phyloP scores from a whole-genome alignment of 139 green algal genomes.

The Zygnema circumcarinatum region DNA sequence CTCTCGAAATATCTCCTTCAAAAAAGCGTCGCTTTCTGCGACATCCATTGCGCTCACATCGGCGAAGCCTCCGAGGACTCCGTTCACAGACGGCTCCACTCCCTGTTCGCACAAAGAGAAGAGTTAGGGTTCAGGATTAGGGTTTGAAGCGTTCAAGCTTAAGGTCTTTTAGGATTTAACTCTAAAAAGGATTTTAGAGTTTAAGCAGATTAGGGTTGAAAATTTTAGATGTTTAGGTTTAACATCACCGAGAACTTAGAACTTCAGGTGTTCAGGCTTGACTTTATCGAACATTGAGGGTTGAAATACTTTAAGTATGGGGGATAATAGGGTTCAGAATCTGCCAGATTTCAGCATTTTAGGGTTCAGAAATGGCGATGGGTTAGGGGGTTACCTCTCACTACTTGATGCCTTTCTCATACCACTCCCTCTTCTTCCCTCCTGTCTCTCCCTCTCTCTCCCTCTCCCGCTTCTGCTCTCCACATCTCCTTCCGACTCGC shows the following conservation, averaged over 20 bases:
- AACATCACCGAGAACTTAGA: too few species aligned
- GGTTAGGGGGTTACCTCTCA: too few species aligned
- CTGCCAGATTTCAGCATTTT: too few species aligned
- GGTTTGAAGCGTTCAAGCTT: background rate
- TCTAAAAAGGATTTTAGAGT: background rate
- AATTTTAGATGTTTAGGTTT: background rate
- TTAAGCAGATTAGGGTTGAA: background rate
- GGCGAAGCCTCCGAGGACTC: conserved; percentile 73
- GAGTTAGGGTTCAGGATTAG: conserved; percentile 5
- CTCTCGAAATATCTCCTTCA: conserved; percentile 37
- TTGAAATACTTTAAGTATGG: too few species aligned
- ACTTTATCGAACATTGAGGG: too few species aligned
- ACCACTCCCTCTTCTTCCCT: conserved; percentile 53
- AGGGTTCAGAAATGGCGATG: too few species aligned
- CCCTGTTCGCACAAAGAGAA: conserved; percentile 14
- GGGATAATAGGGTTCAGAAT: too few species aligned
- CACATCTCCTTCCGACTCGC: conserved; percentile 40
- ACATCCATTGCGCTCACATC: conserved; percentile 81
- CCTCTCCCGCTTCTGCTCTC: conserved; percentile 37
- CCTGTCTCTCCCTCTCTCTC: too few species aligned
- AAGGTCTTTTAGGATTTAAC: background rate
- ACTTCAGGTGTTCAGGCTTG: too few species aligned
- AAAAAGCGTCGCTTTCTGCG: conserved; percentile 42
- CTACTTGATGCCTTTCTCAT: conserved; percentile 54
- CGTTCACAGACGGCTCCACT: conserved; percentile 56